Conservation (phyloP, 768 basidiomycete species). For the Saitozyma podzolica region DNA sequence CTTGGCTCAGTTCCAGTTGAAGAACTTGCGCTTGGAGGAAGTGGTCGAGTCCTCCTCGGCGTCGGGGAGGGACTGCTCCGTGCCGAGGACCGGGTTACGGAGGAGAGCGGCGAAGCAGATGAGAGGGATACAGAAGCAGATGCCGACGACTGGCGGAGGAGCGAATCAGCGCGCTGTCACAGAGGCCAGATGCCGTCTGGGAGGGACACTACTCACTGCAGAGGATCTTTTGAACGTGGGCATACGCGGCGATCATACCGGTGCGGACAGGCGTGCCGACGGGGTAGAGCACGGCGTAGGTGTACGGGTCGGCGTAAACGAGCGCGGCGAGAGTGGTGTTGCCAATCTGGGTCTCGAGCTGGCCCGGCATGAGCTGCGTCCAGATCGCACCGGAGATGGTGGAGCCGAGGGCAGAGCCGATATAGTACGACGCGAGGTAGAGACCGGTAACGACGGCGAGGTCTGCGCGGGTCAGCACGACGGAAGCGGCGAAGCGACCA, state of each 20-base stretch:
- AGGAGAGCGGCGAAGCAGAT: constrained; percentile 29
- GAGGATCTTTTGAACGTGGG: constrained; percentile 36
- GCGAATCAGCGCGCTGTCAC: neutral
- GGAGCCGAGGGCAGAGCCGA: constrained; percentile 40
- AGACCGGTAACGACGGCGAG: constrained; percentile 33
- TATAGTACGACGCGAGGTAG: constrained; percentile 30
- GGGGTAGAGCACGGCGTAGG: constrained; percentile 28
- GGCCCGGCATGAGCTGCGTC: constrained; percentile 39
- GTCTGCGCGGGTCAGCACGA: constrained; percentile 6
- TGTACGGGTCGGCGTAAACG: constrained; percentile 42
- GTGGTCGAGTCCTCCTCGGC: constrained; percentile 23
- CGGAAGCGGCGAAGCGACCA: neutral
- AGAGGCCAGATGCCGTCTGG: neutral
- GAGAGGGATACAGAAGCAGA: constrained; percentile 27
- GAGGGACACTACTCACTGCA: constrained; percentile 15
- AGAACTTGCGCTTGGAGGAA: no score
- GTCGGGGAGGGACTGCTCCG: constrained; percentile 32
- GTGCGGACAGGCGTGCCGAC: constrained; percentile 33
- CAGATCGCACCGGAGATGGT: constrained; percentile 49
- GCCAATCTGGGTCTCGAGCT: constrained; percentile 19
- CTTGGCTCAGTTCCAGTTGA: no score
- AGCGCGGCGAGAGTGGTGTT: constrained; percentile 34
- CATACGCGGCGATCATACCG: constrained; percentile 36
- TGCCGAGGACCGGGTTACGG: constrained; percentile 32
- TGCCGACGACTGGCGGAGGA: constrained; percentile 24